Evolutionary conservation across 306 rosid species (phyloP).

Genomic region (Macrotyloma uniflorum): DNA sequence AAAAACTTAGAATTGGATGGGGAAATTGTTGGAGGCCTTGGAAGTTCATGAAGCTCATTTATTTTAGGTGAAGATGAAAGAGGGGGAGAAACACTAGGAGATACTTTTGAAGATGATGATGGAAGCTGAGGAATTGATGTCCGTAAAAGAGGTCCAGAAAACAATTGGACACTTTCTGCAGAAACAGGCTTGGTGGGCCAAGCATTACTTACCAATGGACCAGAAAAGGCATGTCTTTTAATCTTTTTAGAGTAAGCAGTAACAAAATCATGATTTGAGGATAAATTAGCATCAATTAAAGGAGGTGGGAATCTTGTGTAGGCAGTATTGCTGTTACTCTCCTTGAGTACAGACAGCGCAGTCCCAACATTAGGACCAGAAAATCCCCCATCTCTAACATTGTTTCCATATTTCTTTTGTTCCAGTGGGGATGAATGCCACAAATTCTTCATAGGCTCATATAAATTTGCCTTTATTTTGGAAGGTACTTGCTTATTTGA

Average conservation of each 20-base stretch:
- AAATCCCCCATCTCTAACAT: conserved; percentile 39
- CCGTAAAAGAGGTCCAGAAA: conserved; percentile 72
- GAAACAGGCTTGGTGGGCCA: conserved; percentile 53
- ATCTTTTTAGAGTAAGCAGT: conserved; percentile 56
- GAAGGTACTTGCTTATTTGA: conserved; percentile 44
- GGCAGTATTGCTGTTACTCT: conserved; percentile 61
- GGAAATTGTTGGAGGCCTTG: conserved; percentile 68
- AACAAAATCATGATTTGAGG: conserved; percentile 43
- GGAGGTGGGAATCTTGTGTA: conserved; percentile 60
- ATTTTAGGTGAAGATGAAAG: conserved; percentile 72
- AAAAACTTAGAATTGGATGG: conserved; percentile 54
- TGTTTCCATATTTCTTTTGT: conserved; percentile 48
- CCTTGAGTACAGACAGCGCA: conserved; percentile 62
- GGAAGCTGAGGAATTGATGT: conserved; percentile 59
- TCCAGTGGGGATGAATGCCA: conserved; percentile 75
- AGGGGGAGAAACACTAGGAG: conserved; percentile 70
- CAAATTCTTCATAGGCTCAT: conserved; percentile 52
- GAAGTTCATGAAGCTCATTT: conserved; percentile 91
- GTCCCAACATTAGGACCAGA: conserved; percentile 45
- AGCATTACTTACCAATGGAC: conserved; percentile 64
- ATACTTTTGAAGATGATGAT: conserved; percentile 62
- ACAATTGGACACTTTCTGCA: conserved; percentile 54
- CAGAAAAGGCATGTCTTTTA: conserved; percentile 72
- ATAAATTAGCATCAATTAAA: conserved; percentile 46
- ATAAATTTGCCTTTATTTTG: conserved; percentile 37